These are phyloP conservation scores for Retiboletus fuscus DNA, from an alignment of 1,284 basidiomycete genomes.

Conservation along the genomic window DNA sequence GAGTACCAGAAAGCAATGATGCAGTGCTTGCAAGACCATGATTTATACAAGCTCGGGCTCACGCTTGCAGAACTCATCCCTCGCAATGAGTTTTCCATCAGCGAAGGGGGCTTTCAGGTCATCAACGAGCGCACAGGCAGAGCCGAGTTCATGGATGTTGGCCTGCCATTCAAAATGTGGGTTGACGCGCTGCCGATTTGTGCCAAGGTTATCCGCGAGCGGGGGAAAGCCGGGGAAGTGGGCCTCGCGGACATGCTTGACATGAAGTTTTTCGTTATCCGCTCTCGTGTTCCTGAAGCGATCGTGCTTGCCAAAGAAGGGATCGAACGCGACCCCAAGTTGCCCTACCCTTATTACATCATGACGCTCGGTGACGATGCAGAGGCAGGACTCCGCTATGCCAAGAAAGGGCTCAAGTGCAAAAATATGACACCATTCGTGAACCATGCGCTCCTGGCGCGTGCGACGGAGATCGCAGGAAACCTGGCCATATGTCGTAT, in stretches of 20 bases:
- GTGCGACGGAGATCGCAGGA: constrained; percentile 68
- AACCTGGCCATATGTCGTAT: constrained; percentile 61
- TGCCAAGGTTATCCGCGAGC: constrained; percentile 60
- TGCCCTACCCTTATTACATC: constrained; percentile 69
- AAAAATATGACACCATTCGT: constrained; percentile 59
- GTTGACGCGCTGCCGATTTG: constrained; percentile 64
- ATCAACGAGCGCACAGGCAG: constrained; percentile 57
- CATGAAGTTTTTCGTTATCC: constrained; percentile 65
- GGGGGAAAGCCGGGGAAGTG: constrained; percentile 52
- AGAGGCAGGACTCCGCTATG: constrained; percentile 49
- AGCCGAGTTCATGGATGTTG: constrained; percentile 54
- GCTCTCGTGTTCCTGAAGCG: constrained; percentile 56
- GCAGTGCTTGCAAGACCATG: constrained; percentile 55
- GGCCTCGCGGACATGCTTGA: constrained; percentile 69
- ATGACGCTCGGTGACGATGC: constrained; percentile 57
- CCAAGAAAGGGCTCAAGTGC: constrained; percentile 68
- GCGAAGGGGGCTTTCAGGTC: constrained; percentile 62
- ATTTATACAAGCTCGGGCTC: constrained; percentile 63
- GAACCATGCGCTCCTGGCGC: constrained; percentile 64
- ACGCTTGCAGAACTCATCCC: constrained; percentile 61
- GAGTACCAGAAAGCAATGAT: constrained; percentile 67
- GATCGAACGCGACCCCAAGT: constrained; percentile 61
- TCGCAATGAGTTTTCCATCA: constrained; percentile 67
- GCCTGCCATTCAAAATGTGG: constrained; percentile 68
- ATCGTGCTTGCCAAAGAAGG: constrained; percentile 55